Percentiles rank a stretch among this genome's conserved stretches.
Evolutionary conservation across 768 basidiomycete genomes (phyloP).

Genomic region (Leucocoprinus birnbaumii): DNA sequence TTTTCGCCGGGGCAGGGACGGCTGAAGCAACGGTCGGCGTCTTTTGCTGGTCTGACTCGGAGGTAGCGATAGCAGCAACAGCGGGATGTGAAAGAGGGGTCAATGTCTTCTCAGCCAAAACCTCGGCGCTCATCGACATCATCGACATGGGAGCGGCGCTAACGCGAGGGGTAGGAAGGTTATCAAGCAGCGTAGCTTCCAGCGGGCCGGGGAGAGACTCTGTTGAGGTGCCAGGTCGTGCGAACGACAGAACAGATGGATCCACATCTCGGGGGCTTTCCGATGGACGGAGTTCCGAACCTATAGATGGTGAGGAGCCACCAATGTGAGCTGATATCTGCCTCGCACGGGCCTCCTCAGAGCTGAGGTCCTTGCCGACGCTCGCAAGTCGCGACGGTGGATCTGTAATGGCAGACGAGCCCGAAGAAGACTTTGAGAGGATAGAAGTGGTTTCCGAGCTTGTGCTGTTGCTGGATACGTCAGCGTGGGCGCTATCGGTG

Average conservation of each 20-base stretch:
- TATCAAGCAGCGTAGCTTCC: conserved; percentile 21
- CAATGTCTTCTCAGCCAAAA: conserved; percentile 12
- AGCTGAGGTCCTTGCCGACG: conserved; percentile 23
- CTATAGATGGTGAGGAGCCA: neutral
- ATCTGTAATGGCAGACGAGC: conserved; percentile 45
- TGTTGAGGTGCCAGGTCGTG: conserved; percentile 73
- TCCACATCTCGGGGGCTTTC: conserved; percentile 60
- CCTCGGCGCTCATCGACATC: conserved; percentile 9
- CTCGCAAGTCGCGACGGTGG: conserved; percentile 44
- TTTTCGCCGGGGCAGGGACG: conserved; percentile 15
- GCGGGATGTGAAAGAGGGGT: conserved; percentile 1
- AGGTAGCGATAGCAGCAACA: neutral
- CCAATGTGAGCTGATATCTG: conserved; percentile 4
- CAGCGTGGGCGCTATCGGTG: conserved; percentile 27
- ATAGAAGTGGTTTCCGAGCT: conserved; percentile 46
- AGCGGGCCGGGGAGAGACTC: conserved; percentile 51
- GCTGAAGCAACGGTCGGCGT: conserved; percentile 15
- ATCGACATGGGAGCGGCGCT: conserved; percentile 7
- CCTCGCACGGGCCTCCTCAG: conserved; percentile 18
- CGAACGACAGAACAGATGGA: conserved; percentile 72
- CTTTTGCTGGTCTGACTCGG: conserved; percentile 1
- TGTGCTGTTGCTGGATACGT: conserved; percentile 31
- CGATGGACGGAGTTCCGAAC: conserved; percentile 19
- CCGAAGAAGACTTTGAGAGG: conserved; percentile 35
- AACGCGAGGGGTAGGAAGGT: conserved; percentile 33